Evolutionary conservation across 2,329 filamentous ascomycete genomes (phyloP).

Genomic region (Sporothrix mexicana): DNA sequence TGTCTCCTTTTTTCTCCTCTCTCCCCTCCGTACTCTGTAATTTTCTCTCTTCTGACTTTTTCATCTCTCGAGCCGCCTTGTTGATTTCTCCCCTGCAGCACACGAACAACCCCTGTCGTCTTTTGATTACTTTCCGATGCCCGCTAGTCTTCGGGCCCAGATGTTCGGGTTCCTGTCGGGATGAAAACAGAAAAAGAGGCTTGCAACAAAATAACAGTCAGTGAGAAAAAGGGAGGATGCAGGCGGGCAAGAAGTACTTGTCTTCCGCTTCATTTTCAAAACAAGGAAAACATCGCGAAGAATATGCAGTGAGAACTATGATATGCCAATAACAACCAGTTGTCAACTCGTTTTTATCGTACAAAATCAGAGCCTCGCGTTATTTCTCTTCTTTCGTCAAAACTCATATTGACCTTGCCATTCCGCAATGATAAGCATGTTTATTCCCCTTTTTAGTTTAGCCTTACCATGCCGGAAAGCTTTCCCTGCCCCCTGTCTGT

Average conservation of each 20-base stretch:
- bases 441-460: constrained; percentile 18
- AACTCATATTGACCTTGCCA: too few relatives aligned
- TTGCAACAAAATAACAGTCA: background rate
- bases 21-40: background rate
- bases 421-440: background rate
- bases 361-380: background rate
- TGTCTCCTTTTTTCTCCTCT: background rate
- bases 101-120: constrained; percentile 15
- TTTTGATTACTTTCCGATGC: constrained; percentile 23
- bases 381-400: too few relatives aligned
- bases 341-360: background rate
- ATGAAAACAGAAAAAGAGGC: constrained; percentile 2
- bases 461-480: background rate
- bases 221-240: background rate
- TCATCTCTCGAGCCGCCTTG: background rate
- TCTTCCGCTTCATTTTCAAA: constrained; percentile 10
- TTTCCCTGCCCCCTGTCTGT: background rate
- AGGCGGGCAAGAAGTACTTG: background rate
- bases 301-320: background rate
- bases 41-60: background rate
- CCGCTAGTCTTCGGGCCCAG: constrained; percentile 28
- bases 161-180: constrained; percentile 24
- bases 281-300: background rate
- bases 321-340: background rate
- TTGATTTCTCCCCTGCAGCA: constrained; percentile 4